Percentiles rank a stretch among this genome's conserved stretches.
phyloP scores from a whole-genome alignment of 2,329 filamentous ascomycete species.

The Clonostachys rosea region DNA sequence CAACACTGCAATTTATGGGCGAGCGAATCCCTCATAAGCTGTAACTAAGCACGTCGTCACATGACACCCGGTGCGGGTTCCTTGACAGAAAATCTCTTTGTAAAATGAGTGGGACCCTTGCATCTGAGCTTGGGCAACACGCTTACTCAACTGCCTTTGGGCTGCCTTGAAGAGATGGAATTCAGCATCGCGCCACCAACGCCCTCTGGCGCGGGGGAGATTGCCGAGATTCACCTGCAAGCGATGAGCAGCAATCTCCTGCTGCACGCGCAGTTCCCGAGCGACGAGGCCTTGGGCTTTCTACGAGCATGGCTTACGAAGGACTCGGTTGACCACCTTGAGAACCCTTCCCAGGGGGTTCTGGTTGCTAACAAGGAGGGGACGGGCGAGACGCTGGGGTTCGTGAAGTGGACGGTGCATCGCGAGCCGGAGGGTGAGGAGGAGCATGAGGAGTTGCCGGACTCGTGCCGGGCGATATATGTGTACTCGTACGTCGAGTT shows the following conservation, averaged over 20 bases:
- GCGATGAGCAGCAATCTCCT: conserved; percentile 32
- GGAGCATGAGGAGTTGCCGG: conserved; percentile 19
- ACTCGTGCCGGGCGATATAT: conserved; percentile 17
- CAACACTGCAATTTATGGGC: too few relatives aligned
- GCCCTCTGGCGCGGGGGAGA: conserved; percentile 11
- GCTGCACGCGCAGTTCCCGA: conserved; percentile 33
- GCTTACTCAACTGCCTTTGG: background rate
- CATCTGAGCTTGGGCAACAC: background rate
- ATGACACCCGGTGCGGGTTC: too few relatives aligned
- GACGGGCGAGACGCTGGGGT: conserved; percentile 21
- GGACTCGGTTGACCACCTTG: conserved; percentile 20
- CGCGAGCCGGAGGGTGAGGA: conserved; percentile 6
- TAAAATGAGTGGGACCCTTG: background rate
- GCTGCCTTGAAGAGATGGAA: conserved; percentile 9
- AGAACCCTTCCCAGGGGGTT: conserved; percentile 16
- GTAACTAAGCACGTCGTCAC: too few relatives aligned
- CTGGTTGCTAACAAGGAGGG: conserved; percentile 23
- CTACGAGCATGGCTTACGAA: conserved; percentile 20
- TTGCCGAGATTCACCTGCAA: conserved; percentile 24
- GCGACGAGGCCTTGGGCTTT: conserved; percentile 15
- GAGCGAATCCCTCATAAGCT: too few relatives aligned
- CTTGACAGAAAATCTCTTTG: background rate
- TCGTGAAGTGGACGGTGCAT: conserved; percentile 28
- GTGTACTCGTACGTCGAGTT: conserved; percentile 24
- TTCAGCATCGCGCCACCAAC: conserved; percentile 17